Evolutionary conservation across 768 basidiomycete genomes (phyloP).

Genomic region (Panellus pusillus): DNA sequence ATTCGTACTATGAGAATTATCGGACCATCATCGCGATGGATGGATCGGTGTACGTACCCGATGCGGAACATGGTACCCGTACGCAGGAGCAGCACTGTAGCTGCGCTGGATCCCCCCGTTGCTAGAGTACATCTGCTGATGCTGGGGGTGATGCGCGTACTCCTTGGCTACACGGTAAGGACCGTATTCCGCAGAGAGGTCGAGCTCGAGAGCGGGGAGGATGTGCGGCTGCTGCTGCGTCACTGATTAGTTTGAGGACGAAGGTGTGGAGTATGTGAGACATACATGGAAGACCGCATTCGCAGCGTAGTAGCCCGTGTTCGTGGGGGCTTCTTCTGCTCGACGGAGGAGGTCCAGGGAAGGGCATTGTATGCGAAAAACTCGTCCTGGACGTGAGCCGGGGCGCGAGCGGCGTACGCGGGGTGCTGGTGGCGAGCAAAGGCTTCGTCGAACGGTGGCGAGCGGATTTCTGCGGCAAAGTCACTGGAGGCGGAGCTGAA

Average conservation of each 20-base stretch:
- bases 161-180: neutral
- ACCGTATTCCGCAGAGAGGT: neutral
- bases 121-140: conserved; percentile 3
- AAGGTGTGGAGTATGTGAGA: neutral
- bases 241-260: neutral
- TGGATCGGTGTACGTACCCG: conserved; percentile 4
- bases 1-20: conserved; percentile 6
- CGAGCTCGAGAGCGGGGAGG: conserved; percentile 9
- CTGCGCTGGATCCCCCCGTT: conserved; percentile 13
- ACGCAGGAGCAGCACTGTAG: conserved; percentile 10
- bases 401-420: no score
- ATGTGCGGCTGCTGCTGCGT: neutral
- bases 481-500: conserved; percentile 6
- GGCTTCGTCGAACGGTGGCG: conserved; percentile 16
- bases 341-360: conserved; percentile 9
- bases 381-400: neutral
- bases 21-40: neutral
- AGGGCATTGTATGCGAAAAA: conserved; percentile 12
- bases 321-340: neutral
- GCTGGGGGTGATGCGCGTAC: conserved; percentile 1
- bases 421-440: neutral
- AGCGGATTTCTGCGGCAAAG: conserved; percentile 3
- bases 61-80: conserved; percentile 6
- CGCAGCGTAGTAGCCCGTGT: conserved; percentile 1
- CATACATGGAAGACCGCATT: neutral